Percentiles rank a stretch among this genome's conserved stretches.
phyloP scores from a whole-genome alignment of 176 grass and related monocot genomes.

The Secale cereale region DNA sequence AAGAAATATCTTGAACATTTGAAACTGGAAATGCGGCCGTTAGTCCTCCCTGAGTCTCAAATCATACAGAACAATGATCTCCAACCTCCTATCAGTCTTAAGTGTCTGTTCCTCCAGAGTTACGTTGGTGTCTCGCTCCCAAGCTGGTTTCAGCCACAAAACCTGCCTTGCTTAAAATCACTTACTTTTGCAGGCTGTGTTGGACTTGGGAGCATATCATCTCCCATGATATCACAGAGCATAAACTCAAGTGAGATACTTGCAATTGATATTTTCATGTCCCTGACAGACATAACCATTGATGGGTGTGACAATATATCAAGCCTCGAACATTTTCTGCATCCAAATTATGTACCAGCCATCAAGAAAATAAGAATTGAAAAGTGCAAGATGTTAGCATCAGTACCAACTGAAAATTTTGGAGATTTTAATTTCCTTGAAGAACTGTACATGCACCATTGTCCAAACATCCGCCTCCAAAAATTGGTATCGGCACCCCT shows the following conservation, averaged over 20 bases:
- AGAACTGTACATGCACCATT: rapidly evolving
- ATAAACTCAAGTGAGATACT: not conserved
- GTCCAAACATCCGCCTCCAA: not conserved
- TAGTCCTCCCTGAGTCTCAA: too few relatives aligned
- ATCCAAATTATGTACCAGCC: not conserved
- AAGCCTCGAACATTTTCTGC: not conserved
- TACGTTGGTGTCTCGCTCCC: too few relatives aligned
- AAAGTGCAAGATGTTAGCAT: too few relatives aligned
- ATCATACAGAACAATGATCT: too few relatives aligned
- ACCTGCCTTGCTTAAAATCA: too few relatives aligned
- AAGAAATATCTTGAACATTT: too few relatives aligned
- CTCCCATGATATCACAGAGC: not conserved
- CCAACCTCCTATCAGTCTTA: too few relatives aligned
- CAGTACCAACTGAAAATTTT: not conserved
- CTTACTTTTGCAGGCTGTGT: too few relatives aligned
- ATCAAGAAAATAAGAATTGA: not conserved
- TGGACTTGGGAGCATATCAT: not conserved
- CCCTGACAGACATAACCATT: too few relatives aligned
- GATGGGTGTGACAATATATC: not conserved
- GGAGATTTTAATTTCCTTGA: not conserved
- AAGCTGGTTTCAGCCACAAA: too few relatives aligned
- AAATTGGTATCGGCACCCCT: not conserved
- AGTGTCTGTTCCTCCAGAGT: rapidly evolving
- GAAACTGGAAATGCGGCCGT: too few relatives aligned
- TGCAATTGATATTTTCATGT: too few relatives aligned